A percentile compares a stretch with the other conserved stretches of the same genome.
phyloP scores from a whole-genome alignment of 192 early-diverging fungal genomes.

The Gigaspora rosea region DNA sequence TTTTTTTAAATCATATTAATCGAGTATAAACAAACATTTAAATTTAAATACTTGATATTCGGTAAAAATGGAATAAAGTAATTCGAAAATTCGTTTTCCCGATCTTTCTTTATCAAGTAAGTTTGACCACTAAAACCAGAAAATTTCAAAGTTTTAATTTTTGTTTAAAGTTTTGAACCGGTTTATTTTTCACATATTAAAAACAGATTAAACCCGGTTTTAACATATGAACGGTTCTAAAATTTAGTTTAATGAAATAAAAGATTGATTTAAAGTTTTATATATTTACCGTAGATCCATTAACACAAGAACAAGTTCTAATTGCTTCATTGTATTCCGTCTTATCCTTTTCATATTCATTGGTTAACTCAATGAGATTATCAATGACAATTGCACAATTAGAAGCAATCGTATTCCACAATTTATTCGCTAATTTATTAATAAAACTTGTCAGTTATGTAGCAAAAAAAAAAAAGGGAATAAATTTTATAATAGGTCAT shows the following conservation, averaged over 20 bases:
- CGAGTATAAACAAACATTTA: background rate
- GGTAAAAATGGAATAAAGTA: background rate
- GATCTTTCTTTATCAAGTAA: too few species aligned
- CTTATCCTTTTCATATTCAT: slow-evolving; percentile 34
- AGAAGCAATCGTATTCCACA: slow-evolving; percentile 65
- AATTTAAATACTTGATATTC: slow-evolving; percentile 6
- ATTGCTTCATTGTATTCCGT: slow-evolving; percentile 52
- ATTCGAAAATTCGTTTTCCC: too few species aligned
- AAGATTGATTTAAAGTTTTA: background rate
- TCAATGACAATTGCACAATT: slow-evolving; percentile 63
- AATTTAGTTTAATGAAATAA: background rate
- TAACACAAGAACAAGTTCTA: slow-evolving; percentile 45
- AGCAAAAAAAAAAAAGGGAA: background rate
- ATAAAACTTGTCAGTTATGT: background rate
- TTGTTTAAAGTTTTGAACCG: too few species aligned
- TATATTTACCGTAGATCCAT: slow-evolving; percentile 44
- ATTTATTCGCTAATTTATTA: slow-evolving; percentile 44
- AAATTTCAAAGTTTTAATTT: too few species aligned
- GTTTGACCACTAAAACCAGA: too few species aligned
- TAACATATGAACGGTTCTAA: too few species aligned
- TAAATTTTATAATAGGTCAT: slow-evolving; percentile 7
- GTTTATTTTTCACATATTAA: too few species aligned
- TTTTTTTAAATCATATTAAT: slow-evolving; percentile 29
- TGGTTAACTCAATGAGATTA: slow-evolving; percentile 49
- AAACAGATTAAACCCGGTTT: too few species aligned